Conservation (phyloP, 108 stramenopile genomes). For the Conticribra weissflogii region DNA sequence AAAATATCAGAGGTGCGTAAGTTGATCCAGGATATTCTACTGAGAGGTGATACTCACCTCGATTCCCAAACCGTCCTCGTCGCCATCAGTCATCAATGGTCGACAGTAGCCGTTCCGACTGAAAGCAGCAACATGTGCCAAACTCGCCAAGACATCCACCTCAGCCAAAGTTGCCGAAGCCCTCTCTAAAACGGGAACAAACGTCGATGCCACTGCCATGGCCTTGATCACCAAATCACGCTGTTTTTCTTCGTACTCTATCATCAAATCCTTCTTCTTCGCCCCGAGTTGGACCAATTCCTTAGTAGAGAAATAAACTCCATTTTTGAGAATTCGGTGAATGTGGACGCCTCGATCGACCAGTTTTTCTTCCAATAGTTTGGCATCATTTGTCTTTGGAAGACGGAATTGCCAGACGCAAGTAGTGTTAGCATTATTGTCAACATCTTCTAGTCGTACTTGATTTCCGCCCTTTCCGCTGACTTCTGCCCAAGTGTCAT, state of each 20-base stretch:
- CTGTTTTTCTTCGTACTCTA: slow-evolving; percentile 82
- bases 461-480: slow-evolving; percentile 50
- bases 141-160: slow-evolving; percentile 83
- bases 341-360: slow-evolving; percentile 55
- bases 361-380: slow-evolving; percentile 50
- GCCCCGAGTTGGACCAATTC: slow-evolving; percentile 63
- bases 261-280: slow-evolving; percentile 61
- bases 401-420: slow-evolving; percentile 81
- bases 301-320: slow-evolving; percentile 93
- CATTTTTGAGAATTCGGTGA: slow-evolving; percentile 90
- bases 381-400: slow-evolving; percentile 74
- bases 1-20: no score
- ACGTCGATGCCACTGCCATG: slow-evolving; percentile 85
- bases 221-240: slow-evolving; percentile 74
- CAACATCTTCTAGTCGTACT: slow-evolving; percentile 71
- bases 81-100: slow-evolving; percentile 88
- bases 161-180: slow-evolving; percentile 60
- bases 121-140: slow-evolving; percentile 90
- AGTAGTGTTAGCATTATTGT: slow-evolving; percentile 47
- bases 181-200: slow-evolving; percentile 82
- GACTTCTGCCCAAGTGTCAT: slow-evolving; percentile 63
- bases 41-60: slow-evolving; percentile 42
- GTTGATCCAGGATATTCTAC: no score
- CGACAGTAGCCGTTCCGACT: slow-evolving; percentile 82
- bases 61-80: slow-evolving; percentile 82